phyloP scores from a whole-genome alignment of 345 rosid genomes.

The Trapa incisa region DNA sequence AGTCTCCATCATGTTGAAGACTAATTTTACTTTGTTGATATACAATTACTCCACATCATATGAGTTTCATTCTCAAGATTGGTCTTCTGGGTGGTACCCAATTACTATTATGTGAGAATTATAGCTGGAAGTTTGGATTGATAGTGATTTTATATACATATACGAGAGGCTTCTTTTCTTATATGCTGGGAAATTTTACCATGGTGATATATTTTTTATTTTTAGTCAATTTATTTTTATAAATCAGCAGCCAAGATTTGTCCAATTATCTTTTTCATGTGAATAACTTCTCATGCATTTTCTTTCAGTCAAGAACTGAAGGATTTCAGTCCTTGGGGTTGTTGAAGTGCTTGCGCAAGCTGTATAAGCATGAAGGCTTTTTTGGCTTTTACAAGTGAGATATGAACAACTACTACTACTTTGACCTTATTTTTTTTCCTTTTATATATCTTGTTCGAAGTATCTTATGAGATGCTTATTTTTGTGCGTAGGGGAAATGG shows the following conservation, averaged over 20 bases:
- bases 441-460: background rate
- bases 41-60: background rate
- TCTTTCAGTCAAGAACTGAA: conserved; percentile 57
- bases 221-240: no score
- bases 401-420: background rate
- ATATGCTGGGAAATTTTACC: no score
- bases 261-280: background rate
- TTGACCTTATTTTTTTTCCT: conserved; percentile 4
- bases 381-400: conserved; percentile 78
- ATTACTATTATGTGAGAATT: background rate
- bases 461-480: background rate
- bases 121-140: no score
- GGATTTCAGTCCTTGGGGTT: conserved; percentile 78
- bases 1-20: background rate
- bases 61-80: background rate
- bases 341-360: conserved; percentile 53
- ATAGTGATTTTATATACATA: no score
- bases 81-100: background rate
- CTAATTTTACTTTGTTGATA: background rate
- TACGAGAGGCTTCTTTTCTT: no score
- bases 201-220: no score
- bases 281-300: background rate
- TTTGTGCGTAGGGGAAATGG: conserved; percentile 69
- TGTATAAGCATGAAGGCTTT: conserved; percentile 71
- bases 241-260: background rate